A percentile compares a stretch with the other conserved stretches of the same genome.
phyloP scores from a whole-genome alignment of 768 basidiomycete genomes.

The Cubamyces lactineus region DNA sequence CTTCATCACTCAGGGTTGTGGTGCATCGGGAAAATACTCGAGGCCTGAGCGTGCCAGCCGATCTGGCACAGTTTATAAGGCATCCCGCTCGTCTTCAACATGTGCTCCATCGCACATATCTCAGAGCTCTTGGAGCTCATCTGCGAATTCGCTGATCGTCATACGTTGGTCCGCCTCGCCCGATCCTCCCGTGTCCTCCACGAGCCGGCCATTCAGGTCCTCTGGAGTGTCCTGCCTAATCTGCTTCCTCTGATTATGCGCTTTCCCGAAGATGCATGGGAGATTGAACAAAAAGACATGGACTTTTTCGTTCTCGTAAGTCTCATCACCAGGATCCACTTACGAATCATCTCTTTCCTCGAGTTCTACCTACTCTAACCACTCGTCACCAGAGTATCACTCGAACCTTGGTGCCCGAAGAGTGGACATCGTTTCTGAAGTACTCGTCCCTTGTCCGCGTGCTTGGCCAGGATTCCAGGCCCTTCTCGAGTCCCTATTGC shows the following conservation, averaged over 20 bases:
- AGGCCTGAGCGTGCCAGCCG: too few relatives aligned
- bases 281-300: not conserved
- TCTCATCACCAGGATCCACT: too few relatives aligned
- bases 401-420: not conserved
- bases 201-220: not conserved
- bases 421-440: constrained; percentile 1
- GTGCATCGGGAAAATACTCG: too few relatives aligned
- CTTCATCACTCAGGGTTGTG: too few relatives aligned
- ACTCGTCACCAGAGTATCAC: not conserved
- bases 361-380: too few relatives aligned
- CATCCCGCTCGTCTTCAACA: not conserved
- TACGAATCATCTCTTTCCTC: too few relatives aligned
- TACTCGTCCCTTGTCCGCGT: not conserved
- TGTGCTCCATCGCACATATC: not conserved
- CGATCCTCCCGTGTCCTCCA: not conserved
- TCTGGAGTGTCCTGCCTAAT: not conserved
- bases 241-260: not conserved
- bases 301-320: too few relatives aligned
- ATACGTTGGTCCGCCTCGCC: not conserved
- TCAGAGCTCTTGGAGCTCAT: not conserved
- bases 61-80: too few relatives aligned
- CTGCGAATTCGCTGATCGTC: not conserved
- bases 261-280: not conserved
- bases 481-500: too few relatives aligned
- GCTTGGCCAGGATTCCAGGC: not conserved